phyloP scores from a whole-genome alignment of 768 basidiomycete species.

The Baorangia bicolor region DNA sequence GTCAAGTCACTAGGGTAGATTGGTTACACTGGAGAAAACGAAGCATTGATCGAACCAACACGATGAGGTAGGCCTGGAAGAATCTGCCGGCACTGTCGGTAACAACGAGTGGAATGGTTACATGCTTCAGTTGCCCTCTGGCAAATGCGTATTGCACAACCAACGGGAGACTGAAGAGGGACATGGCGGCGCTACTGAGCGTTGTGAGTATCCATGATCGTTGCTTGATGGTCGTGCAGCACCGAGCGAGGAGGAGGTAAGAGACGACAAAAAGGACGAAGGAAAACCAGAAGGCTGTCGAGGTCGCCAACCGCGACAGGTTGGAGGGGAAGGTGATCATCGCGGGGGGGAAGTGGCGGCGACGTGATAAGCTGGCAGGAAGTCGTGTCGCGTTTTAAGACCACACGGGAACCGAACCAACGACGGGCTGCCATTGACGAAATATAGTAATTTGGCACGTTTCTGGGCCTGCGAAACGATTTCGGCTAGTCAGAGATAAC shows the following conservation, averaged over 20 bases:
- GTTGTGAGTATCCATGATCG: slow-evolving; percentile 48
- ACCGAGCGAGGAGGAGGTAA: slow-evolving; percentile 33
- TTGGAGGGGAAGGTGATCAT: slow-evolving; percentile 21
- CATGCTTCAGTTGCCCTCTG: slow-evolving; percentile 27
- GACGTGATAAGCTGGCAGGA: slow-evolving; percentile 19
- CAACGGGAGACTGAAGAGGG: slow-evolving; percentile 41
- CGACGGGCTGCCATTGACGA: slow-evolving; percentile 6
- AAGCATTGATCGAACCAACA: slow-evolving; percentile 25
- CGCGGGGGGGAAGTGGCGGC: slow-evolving; percentile 17
- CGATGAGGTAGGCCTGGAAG: slow-evolving; percentile 48
- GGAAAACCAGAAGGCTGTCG: slow-evolving; percentile 24
- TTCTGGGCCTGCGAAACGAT: slow-evolving; percentile 24
- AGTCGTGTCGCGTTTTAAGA: slow-evolving; percentile 23
- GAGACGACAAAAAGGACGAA: slow-evolving; percentile 15
- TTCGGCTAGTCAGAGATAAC: slow-evolving; percentile 21
- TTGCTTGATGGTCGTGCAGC: slow-evolving; percentile 39
- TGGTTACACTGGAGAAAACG: slow-evolving; percentile 8
- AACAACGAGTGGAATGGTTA: slow-evolving; percentile 21
- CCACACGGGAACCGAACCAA: slow-evolving; percentile 17
- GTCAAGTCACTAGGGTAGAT: slow-evolving; percentile 40
- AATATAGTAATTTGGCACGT: slow-evolving; percentile 23
- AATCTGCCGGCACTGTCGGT: slow-evolving; percentile 33
- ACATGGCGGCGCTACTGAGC: slow-evolving; percentile 41
- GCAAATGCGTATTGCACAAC: slow-evolving; percentile 28
- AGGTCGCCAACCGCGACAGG: slow-evolving; percentile 21